A percentile compares a stretch with the other conserved stretches of the same genome.
Evolutionary conservation across 2,329 filamentous ascomycete genomes (phyloP).

Genomic region (Teratosphaeriaceae sp.): DNA sequence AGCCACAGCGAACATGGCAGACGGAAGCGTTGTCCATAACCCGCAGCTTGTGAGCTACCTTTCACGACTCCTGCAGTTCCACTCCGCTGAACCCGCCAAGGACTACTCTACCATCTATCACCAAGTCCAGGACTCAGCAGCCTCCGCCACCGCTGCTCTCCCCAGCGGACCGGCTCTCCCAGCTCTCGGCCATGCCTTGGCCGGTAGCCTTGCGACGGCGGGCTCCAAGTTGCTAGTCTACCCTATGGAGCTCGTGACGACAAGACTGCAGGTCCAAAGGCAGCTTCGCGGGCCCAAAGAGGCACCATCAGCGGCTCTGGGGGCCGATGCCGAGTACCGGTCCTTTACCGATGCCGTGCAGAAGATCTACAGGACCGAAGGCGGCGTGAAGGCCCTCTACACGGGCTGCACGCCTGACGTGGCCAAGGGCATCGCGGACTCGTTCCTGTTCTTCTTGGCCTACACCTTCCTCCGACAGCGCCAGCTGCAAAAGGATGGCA

Average conservation of each 20-base stretch:
- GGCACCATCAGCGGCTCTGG: slow-evolving; percentile 26
- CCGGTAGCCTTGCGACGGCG: slow-evolving; percentile 70
- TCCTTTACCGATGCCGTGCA: slow-evolving; percentile 62
- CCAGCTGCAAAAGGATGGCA: slow-evolving; percentile 33
- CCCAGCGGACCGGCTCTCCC: slow-evolving; percentile 48
- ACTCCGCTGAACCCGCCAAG: slow-evolving; percentile 19
- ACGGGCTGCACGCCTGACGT: slow-evolving; percentile 39
- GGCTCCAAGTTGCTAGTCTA: slow-evolving; percentile 74
- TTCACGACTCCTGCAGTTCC: slow-evolving; percentile 7
- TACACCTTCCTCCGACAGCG: slow-evolving; percentile 56
- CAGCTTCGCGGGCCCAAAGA: slow-evolving; percentile 41
- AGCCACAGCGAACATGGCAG: slow-evolving; percentile 1
- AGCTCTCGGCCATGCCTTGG: slow-evolving; percentile 73
- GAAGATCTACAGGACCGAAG: slow-evolving; percentile 65
- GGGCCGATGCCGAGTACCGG: slow-evolving; percentile 48
- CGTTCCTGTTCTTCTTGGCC: slow-evolving; percentile 79
- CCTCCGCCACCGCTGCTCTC: slow-evolving; percentile 1
- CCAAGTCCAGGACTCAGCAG: slow-evolving; percentile 16
- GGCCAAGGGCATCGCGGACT: slow-evolving; percentile 53
- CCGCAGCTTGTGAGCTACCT: slow-evolving; percentile 18
- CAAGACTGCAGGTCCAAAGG: slow-evolving; percentile 72
- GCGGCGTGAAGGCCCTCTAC: slow-evolving; percentile 63
- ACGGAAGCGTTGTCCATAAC: slow-evolving; percentile 12
- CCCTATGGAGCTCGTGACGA: slow-evolving; percentile 74
- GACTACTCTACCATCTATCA: slow-evolving; percentile 26